Base-by-base conservation (phyloP, 2,329 filamentous ascomycete species). In the Metarhizium humberi region DNA sequence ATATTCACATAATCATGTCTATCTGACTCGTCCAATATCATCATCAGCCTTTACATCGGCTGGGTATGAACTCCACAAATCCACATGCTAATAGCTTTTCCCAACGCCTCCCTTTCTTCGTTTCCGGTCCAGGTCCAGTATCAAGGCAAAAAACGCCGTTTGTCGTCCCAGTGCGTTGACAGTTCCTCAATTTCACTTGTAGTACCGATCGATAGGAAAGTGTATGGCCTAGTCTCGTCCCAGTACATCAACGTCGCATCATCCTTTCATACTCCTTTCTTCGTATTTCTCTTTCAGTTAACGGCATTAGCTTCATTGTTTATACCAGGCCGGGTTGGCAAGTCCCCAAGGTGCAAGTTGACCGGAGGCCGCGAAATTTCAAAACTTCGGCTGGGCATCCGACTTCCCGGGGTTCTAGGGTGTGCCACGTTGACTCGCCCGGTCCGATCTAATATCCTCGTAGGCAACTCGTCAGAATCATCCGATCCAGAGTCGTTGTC, bases 381-480 rank as follows among this genome's bases (percentile, higher is more conserved):
- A 60, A 83, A 61, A 62, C 80, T 84, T 54, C 80, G 69, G 59
- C 80, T 83, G 2, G 79, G 77, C 55, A 81, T 75, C 20, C 76
- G 64, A 14, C 78, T 70, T 3, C 79, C 79, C 0, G 80, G 80
- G 0, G 79, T 82, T 47, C 77, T 69, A 1, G 80, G 80, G 55
- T 83, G 79, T 0, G 74, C 76, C 2, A 84, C 78, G 55, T 83
- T 83, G 48, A 84, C 80, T 1, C 80, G 73, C 0, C 80, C 80
- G 1, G 71, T 70, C 14, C 80, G 73, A 40, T 80, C 76, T 16
- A 76, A 68, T 2, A 81, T 74, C 5, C 78, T 69, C 32, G 72
- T 67, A 52, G 68, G 73, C 18, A 69, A 67, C n/a, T 75, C 74
- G n/a, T 75, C 72, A 3, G 66, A 68, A 11, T 73, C 74, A 1